Conservation (phyloP, 306 rosid genomes). For the Astragalus glycyphyllos region DNA sequence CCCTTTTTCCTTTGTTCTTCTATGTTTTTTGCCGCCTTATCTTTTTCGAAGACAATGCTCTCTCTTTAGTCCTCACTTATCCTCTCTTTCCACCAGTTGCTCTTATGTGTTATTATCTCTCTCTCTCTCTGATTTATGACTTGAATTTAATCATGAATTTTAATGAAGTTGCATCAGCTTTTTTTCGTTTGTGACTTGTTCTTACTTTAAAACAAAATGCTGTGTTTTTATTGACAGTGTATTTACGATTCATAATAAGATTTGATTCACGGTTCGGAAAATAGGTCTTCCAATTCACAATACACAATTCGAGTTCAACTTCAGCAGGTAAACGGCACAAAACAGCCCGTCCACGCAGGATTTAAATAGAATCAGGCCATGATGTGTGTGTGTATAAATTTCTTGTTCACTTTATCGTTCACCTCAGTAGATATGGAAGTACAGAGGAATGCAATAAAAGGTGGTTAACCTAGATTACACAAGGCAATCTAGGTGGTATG, state of each 20-base stretch:
- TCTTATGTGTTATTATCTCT: too few species aligned
- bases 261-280: not conserved
- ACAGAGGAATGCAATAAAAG: not conserved
- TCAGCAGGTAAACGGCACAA: conserved; percentile 25
- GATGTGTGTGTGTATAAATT: not conserved
- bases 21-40: not conserved
- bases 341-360: conserved; percentile 2
- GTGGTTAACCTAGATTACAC: too few species aligned
- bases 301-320: not conserved
- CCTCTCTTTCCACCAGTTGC: too few species aligned
- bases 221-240: too few species aligned
- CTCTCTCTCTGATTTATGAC: too few species aligned
- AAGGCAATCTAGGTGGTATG: too few species aligned
- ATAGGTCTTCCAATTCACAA: not conserved
- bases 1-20: not conserved
- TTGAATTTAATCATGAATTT: too few species aligned
- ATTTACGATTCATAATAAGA: not conserved
- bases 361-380: conserved; percentile 4
- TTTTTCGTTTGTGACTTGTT: not conserved
- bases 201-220: too few species aligned
- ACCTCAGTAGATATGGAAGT: not conserved
- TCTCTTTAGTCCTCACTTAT: not conserved
- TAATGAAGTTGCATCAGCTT: too few species aligned
- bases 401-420: conserved; percentile 3
- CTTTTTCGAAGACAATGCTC: not conserved